These are phyloP conservation scores for Nidularia pulvinata DNA, from an alignment of 768 basidiomycete species.

Conservation along the genomic window DNA sequence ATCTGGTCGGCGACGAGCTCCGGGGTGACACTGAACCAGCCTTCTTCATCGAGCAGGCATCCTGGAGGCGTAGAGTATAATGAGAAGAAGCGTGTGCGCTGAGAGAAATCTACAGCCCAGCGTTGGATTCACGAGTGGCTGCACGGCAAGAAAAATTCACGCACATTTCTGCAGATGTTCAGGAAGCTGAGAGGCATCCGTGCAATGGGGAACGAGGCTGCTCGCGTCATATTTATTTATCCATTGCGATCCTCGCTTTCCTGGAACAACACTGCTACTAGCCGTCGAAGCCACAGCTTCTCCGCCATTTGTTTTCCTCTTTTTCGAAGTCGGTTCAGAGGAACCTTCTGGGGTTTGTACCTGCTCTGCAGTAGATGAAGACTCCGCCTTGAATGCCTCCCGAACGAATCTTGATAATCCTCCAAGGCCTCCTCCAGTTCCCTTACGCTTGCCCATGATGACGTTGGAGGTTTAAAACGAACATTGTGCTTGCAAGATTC, in stretches of 20 bases:
- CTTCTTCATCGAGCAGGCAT: constrained; percentile 89
- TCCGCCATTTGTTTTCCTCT: background rate
- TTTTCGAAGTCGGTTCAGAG: background rate
- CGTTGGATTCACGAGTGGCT: background rate
- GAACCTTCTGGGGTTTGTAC: background rate
- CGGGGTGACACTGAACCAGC: constrained; percentile 98
- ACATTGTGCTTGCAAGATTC: too few species aligned
- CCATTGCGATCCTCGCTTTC: constrained; percentile 17
- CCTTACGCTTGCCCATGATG: constrained; percentile 4
- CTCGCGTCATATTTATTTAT: constrained; percentile 62
- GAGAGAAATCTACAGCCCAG: constrained; percentile 70
- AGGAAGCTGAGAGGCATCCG: constrained; percentile 66
- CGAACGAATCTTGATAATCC: constrained; percentile 43
- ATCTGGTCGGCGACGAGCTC: constrained; percentile 92
- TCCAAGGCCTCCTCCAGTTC: constrained; percentile 31
- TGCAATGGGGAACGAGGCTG: constrained; percentile 74
- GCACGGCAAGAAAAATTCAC: constrained; percentile 19
- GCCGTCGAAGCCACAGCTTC: background rate
- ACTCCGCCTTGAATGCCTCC: constrained; percentile 27
- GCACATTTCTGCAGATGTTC: constrained; percentile 81
- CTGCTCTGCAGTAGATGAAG: background rate
- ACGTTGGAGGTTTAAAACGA: too few species aligned
- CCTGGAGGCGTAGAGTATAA: constrained; percentile 68
- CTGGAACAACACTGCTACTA: background rate
- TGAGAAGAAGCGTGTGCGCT: constrained; percentile 82